Conservation (phyloP, 164 flowering plant genomes). For the Dillenia turbinata region DNA sequence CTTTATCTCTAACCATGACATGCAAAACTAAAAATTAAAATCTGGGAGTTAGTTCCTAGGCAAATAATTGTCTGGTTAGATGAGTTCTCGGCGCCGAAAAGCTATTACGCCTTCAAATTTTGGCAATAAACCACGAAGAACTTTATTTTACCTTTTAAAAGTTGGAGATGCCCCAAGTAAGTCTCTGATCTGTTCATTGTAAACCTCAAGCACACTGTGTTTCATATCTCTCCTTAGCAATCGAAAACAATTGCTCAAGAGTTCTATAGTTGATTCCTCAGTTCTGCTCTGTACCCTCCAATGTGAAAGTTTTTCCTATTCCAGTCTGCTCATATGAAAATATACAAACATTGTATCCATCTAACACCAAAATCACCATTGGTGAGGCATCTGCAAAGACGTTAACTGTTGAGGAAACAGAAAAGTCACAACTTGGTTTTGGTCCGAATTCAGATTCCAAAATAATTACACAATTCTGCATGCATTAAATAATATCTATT, state of each 20-base stretch:
- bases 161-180: conserved; percentile 60
- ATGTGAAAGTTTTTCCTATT: conserved; percentile 89
- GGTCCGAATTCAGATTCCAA: neutral
- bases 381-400: conserved; percentile 88
- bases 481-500: neutral
- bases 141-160: conserved; percentile 51
- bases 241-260: conserved; percentile 58
- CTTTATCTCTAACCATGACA: conserved; percentile 69
- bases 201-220: conserved; percentile 90
- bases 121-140: no score
- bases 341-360: conserved; percentile 92
- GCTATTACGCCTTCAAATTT: no score
- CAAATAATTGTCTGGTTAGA: neutral
- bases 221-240: conserved; percentile 58
- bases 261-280: conserved; percentile 88
- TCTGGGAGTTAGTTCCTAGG: neutral
- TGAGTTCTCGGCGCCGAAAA: neutral
- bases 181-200: conserved; percentile 90
- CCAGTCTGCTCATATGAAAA: conserved; percentile 96
- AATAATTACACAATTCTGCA: conserved; percentile 9
- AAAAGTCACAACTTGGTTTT: neutral
- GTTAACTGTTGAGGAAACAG: conserved; percentile 43
- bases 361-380: conserved; percentile 74
- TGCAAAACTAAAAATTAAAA: conserved; percentile 1
- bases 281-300: conserved; percentile 79